These are phyloP conservation scores for Hippophae tibetana DNA, from an alignment of 306 rosid species.

Conservation along the genomic window DNA sequence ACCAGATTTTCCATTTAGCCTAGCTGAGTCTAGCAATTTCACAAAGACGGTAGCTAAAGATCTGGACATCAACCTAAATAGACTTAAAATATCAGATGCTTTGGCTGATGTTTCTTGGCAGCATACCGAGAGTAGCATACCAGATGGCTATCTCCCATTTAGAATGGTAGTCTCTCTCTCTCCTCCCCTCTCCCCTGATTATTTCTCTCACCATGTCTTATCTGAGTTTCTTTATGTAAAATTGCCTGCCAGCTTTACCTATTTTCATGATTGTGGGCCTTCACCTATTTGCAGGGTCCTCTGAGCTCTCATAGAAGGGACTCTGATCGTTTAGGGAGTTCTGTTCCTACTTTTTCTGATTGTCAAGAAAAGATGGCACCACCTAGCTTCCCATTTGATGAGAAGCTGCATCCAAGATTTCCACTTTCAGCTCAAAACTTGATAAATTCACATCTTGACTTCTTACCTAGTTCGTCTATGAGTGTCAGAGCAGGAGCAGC, in stretches of 20 bases:
- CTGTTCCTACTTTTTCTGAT: slow-evolving; percentile 40
- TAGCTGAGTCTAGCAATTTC: slow-evolving; percentile 50
- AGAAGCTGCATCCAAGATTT: slow-evolving; percentile 64
- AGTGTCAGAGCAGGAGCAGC: slow-evolving; percentile 57
- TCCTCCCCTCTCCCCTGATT: background rate
- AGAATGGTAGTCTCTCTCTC: slow-evolving; percentile 40
- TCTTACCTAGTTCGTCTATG: slow-evolving; percentile 67
- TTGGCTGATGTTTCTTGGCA: slow-evolving; percentile 43
- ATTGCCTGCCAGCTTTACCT: background rate
- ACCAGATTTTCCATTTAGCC: slow-evolving; percentile 90
- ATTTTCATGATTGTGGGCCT: slow-evolving; percentile 13
- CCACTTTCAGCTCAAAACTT: slow-evolving; percentile 55
- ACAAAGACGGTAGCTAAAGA: slow-evolving; percentile 47
- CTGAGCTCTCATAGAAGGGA: slow-evolving; percentile 39
- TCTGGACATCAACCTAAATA: slow-evolving; percentile 34
- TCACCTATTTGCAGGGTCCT: slow-evolving; percentile 36
- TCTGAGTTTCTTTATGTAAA: background rate
- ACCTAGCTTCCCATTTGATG: slow-evolving; percentile 77
- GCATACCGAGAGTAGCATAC: slow-evolving; percentile 43
- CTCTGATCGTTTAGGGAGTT: slow-evolving; percentile 38
- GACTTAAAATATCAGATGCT: slow-evolving; percentile 38
- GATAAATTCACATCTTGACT: slow-evolving; percentile 52
- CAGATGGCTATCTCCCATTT: slow-evolving; percentile 48
- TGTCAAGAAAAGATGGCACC: slow-evolving; percentile 70
- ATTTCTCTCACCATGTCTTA: background rate